Conservation (phyloP, 306 rosid species). For the apple (Malus domestica) region DNA sequence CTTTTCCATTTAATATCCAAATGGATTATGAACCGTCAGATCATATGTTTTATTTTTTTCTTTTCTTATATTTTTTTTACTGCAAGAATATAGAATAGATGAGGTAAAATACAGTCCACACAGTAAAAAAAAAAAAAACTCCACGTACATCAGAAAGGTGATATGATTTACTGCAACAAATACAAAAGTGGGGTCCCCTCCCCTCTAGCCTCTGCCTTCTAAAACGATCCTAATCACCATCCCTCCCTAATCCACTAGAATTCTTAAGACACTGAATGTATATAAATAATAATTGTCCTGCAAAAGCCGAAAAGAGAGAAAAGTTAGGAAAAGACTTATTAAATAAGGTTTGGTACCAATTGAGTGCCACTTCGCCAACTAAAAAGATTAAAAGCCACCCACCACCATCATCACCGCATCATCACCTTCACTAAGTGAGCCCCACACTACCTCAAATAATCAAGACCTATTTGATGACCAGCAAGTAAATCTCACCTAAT, state of each 20-base stretch:
- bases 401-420: not conserved
- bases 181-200: not conserved
- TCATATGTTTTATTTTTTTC: not conserved
- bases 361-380: not conserved
- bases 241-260: not conserved
- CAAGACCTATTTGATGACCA: slow-evolving; percentile 8
- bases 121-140: not conserved
- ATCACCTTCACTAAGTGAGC: not conserved
- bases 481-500: not conserved
- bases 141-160: not conserved
- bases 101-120: not conserved
- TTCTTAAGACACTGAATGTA: not conserved
- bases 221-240: not conserved
- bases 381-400: slow-evolving; percentile 1
- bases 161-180: not conserved
- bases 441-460: not conserved
- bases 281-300: slow-evolving; percentile 10
- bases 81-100: not conserved
- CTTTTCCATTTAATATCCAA: no score
- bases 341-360: not conserved
- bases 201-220: not conserved
- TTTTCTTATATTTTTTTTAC: not conserved
- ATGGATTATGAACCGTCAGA: not conserved
- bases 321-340: not conserved
- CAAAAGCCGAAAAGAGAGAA: not conserved